Conservation (phyloP, 73 alveolate species). For the Paraurostyla sp. region DNA sequence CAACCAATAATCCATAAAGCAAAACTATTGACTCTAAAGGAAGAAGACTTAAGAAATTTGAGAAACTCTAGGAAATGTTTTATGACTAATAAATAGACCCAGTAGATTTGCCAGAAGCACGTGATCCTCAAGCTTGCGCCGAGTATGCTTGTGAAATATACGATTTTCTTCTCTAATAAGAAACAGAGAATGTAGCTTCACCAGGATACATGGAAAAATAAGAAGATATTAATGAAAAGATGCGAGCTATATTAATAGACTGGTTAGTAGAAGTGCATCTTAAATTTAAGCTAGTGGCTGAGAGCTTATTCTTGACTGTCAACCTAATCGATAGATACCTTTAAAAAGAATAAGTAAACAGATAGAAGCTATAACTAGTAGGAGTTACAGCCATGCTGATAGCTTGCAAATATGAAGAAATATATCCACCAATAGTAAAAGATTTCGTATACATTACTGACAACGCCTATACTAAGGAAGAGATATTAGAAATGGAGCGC, state of each 20-base stretch:
- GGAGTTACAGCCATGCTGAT: constrained; percentile 95
- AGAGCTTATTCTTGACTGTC: constrained; percentile 88
- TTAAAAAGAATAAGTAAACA: constrained; percentile 70
- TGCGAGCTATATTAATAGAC: constrained; percentile 92
- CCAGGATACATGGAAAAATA: constrained; percentile 72
- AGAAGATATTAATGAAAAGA: constrained; percentile 88
- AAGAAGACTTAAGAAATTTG: not conserved
- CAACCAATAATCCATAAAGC: not conserved
- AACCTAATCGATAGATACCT: constrained; percentile 92
- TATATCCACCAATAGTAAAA: constrained; percentile 91
- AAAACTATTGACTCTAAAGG: constrained; percentile 15
- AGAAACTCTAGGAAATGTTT: not conserved
- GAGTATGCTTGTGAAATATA: constrained; percentile 58
- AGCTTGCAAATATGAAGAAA: constrained; percentile 94
- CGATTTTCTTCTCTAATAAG: not conserved
- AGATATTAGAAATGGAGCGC: constrained; percentile 88
- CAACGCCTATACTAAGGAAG: constrained; percentile 89
- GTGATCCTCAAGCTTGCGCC: constrained; percentile 58
- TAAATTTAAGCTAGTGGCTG: constrained; percentile 84
- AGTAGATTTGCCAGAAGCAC: constrained; percentile 6
- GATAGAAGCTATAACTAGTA: constrained; percentile 85
- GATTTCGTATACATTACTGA: constrained; percentile 95
- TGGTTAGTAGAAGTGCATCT: constrained; percentile 94
- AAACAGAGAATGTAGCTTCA: not conserved
- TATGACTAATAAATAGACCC: not conserved